Percentiles rank a stretch among this genome's conserved stretches.
Evolutionary conservation across 768 basidiomycete genomes (phyloP).

Genomic region (Saitozyma sp.): DNA sequence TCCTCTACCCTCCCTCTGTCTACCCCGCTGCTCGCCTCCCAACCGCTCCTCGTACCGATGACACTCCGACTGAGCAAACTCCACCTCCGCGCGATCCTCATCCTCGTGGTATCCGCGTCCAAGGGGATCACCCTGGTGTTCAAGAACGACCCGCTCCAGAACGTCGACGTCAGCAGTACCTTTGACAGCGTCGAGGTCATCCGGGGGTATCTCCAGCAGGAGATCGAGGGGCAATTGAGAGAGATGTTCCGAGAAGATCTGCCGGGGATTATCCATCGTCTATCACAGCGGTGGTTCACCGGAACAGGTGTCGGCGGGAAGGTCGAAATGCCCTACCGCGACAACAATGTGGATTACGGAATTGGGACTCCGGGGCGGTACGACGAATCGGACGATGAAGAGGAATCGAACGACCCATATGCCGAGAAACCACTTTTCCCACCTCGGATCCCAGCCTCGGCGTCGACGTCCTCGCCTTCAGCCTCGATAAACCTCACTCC

Average conservation of each 20-base stretch:
- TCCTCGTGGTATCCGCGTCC: constrained; percentile 93
- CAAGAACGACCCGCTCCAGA: constrained; percentile 98
- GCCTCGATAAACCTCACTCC: constrained; percentile 23
- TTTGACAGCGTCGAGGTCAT: constrained; percentile 98
- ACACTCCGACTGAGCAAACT: constrained; percentile 94
- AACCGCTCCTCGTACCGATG: constrained; percentile 97
- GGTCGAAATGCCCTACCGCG: constrained; percentile 85
- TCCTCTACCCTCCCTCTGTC: constrained; percentile 49
- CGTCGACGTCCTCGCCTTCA: constrained; percentile 1
- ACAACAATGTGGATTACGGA: constrained; percentile 44
- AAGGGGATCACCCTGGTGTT: constrained; percentile 99
- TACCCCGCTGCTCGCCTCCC: constrained; percentile 74
- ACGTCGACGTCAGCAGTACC: constrained; percentile 94
- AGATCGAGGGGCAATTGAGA: constrained; percentile 93
- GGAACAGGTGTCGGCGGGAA: constrained; percentile 58
- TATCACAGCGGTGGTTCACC: constrained; percentile 89
- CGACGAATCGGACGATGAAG: constrained; percentile 30
- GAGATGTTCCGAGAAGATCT: constrained; percentile 99
- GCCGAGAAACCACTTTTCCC: constrained; percentile 48
- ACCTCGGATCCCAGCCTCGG: constrained; percentile 27
- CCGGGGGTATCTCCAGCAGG: constrained; percentile 93
- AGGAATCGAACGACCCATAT: constrained; percentile 24
- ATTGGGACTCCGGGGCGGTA: constrained; percentile 9
- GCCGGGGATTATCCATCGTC: constrained; percentile 91
- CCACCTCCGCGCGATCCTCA: constrained; percentile 89